Base-by-base conservation (phyloP, 2,329 filamentous ascomycete genomes). In the Ascochyta fabae region DNA sequence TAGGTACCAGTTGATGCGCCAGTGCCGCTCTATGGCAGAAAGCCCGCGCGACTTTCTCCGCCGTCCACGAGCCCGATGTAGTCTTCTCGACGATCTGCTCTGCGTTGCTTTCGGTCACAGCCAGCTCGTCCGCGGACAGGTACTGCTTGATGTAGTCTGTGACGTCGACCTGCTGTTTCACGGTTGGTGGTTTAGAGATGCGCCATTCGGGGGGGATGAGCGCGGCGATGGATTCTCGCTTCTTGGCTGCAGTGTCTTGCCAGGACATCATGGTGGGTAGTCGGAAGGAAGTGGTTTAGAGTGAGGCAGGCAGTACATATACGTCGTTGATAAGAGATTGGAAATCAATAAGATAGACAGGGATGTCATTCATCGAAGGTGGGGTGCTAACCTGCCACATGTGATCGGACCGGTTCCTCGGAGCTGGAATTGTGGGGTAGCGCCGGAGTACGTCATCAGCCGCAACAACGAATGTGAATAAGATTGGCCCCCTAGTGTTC, bases 41-140 rank as follows among this genome's bases (percentile, higher is more conserved):
- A 3, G 82, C 82, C 48, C 80, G 79, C 3, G 81, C 78, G 1
- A 84, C 83, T 45, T 82, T 82, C 10, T 83, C 79, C 1, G 85
- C 83, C 7, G 76, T 83, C 85, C 85, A 88, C 57, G 65, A 60
- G 2, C 85, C 85, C 2, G 76, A 74, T 0, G 78, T 79, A 1
- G 84, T 86, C 40, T 82, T 81, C 44, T 80, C 75, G 0, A 82
- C 80, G 52, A 88, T 85, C 0, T 78, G 81, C 6, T 82, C 79
- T 3, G 84, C 84, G 66, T 85, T 82, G 5, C 81, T 83, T 62
- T 87, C 83, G 0, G 86, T 88, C 53, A 88, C 87, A 38, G 83
- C 79, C 12, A 87, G 75, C 62, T 88, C 86, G 36, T 77, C 69
- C 19, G 78, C 53, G 6, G 73, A 78, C 1, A 88, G 75, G 58